Base-by-base conservation (phyloP, 2,329 filamentous ascomycete species). In the Parascedosporium putredinis region DNA sequence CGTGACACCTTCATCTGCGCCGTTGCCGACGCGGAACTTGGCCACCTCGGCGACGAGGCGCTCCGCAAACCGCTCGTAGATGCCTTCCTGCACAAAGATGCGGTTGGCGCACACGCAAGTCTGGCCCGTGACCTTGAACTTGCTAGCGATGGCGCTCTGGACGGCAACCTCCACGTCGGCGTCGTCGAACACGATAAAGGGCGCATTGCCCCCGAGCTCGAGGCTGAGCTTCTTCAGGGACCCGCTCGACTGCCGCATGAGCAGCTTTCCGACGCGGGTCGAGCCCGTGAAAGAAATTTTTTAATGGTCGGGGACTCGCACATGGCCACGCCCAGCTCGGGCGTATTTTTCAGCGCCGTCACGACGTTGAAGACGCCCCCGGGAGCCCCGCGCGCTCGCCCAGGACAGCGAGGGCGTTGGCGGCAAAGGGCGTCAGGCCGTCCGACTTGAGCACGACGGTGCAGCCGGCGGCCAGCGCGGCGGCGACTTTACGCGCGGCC, bases 321-420 rank as follows among this genome's bases (percentile, higher is more conserved):
- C 22, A 65, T 48, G 38, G 79, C 69, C 62, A 83, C 72, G 50
- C 90, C 90, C 5, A 95, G 78, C 57, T 83, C 80, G 18, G 81
- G 74, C 0, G 88, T 95, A 66, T 94, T 91, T 48, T 83, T 69
- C 4, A 85, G 66, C 0, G 86, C 76, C 2, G 88, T 93, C 50
- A 96, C 74, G 53, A 95, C 73, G 68, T 96, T 95, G 53, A 95
- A 78, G 1, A 95, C 89, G 38, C 90, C 90, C 57, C 82, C 81
- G 24, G 90, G 33, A 95, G 84, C 23, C 90, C 90, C 12, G 90
- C 90, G 29, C 89, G 82, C 59, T 85, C 78, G 5, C 84, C 86
- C 40, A 95, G 76, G 66, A 95, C 89, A 2, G 86, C 86, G 25
- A 95, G 67, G 2, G 89, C 90, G 44, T 94, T 82, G 1, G 88